These are phyloP conservation scores for Tetraselmis chui DNA, from an alignment of 139 green algal species.

Conservation along the genomic window DNA sequence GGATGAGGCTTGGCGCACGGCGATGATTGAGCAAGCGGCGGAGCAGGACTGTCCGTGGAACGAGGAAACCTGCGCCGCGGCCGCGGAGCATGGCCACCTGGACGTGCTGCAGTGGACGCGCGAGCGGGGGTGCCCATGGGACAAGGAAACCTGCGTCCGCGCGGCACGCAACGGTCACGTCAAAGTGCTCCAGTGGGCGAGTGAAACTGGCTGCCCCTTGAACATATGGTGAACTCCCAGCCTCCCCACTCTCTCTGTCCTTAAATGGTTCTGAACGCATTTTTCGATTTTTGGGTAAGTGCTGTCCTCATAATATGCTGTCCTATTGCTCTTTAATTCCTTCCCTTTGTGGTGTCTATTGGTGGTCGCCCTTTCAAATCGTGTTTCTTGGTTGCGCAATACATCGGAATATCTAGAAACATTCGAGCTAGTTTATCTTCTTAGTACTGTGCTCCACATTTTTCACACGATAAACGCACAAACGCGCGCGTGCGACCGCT, in stretches of 20 bases:
- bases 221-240: background rate
- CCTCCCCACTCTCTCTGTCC: background rate
- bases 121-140: background rate
- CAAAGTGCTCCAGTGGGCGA: slow-evolving; percentile 2
- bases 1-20: background rate
- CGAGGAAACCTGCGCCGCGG: background rate
- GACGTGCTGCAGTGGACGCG: background rate
- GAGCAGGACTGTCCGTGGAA: background rate
- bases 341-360: too few relatives aligned
- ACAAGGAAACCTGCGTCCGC: background rate
- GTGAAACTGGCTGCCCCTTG: background rate
- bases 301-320: too few relatives aligned
- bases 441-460: too few relatives aligned
- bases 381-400: too few relatives aligned
- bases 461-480: too few relatives aligned
- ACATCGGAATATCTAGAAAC: too few relatives aligned
- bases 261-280: too few relatives aligned
- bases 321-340: too few relatives aligned
- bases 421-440: too few relatives aligned
- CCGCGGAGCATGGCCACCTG: background rate
- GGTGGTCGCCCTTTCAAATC: too few relatives aligned
- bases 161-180: slow-evolving; percentile 3
- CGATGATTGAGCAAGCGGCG: background rate
- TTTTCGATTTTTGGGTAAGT: too few relatives aligned
- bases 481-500: too few relatives aligned